Base-by-base conservation (phyloP, 2,329 filamentous ascomycete genomes). In the Xylaria sp. region DNA sequence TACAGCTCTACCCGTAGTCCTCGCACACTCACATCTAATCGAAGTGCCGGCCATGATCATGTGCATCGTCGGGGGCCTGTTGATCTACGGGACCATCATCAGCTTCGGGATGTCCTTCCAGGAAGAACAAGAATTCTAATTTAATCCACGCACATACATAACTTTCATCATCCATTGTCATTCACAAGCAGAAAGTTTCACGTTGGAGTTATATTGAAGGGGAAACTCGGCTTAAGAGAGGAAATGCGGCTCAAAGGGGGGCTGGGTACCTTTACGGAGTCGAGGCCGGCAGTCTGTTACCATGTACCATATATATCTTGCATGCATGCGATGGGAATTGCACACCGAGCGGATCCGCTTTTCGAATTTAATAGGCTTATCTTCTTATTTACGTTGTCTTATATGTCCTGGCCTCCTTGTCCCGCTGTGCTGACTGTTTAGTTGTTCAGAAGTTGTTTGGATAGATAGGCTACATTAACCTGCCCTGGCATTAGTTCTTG, bases 21-120 rank as follows among this genome's bases (percentile, higher is more conserved):
- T 99, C 62, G 94, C 94, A 56, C 96, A 98, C 82, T 92, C 93
- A 71, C 89, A 89, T 68, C 87, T 96, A 72, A 99, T 99, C 78
- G 84, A 90, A 71, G 82, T 92, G 67, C 90, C 93, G 62, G 96
- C 96, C 58, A 97, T 97, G 90, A 84, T 94, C 79, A 99, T 99
- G 96, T 97, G 93, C 62, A 92, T 99, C 76, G 83, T 95, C 62
- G 96, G 96, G 34, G 96, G 96, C 62, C 85, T 98, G 69, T 84
- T 99, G 79, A 99, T 99, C 80, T 99, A 99, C 83, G 93, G 94
- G 66, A 99, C 96, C 58, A 98, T 99, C 80, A 97, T 99, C 83
- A 96, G 92, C 84, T 99, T 99, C 82, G 91, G 92, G 74, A 92
- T 98, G 90, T 99, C 98, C 85, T 99, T 99, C 86, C 92, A 95